Base-by-base conservation (phyloP, 176 grass and related monocot species). In the Zizania latifolia region DNA sequence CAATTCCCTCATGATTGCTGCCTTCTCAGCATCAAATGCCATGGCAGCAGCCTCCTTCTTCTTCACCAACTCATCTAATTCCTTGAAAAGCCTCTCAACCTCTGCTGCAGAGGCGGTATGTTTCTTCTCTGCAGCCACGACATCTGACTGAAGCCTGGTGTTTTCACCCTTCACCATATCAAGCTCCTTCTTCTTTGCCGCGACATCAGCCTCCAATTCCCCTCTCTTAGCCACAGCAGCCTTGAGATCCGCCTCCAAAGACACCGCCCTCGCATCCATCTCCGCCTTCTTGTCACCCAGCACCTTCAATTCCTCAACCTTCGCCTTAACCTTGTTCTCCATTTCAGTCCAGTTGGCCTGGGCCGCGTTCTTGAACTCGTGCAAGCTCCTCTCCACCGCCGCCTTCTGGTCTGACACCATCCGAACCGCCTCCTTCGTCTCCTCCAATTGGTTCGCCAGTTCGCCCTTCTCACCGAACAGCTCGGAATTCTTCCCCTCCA, bases 231-330 rank as follows among this genome's bases (percentile, higher is more conserved):
- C 43, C 21, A 80, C 27, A 15, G 76, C 41, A 16, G 28, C 40
- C 0, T 22, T 17, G 1, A 51, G 17, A 48, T 83, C 80, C 8
- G 34, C 35, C 24, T 72, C 84, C 71, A 87, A 62, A n/a, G n/a
- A 40, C 6, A 24, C 8, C 15, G 72, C 39, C 51, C 24, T 83
- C 4, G 10, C 41, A 65, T 79, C 80, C 64, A 84, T 29, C 37
- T 43, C 84, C 3, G 34, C 58, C 65, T 83, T 83, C 48, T 76
- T 73, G 0, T 76, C 66, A 28, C 50, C 54, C 23, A 84, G 24
- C 37, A 76, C 76, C 58, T 87, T 74, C 58, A 84, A 7, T 32
- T 90, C 84, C 66, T 72, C 79, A 40, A 86, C 39, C 58, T 77
- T 84, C 0, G 9, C 50, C 51, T 44, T 61, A 26, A 87, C 6